Evolutionary conservation across 2,329 filamentous ascomycete genomes (phyloP), one percentile per base, ranked within the genome.

Genomic region (Mycosphaerella arachidis): DNA sequence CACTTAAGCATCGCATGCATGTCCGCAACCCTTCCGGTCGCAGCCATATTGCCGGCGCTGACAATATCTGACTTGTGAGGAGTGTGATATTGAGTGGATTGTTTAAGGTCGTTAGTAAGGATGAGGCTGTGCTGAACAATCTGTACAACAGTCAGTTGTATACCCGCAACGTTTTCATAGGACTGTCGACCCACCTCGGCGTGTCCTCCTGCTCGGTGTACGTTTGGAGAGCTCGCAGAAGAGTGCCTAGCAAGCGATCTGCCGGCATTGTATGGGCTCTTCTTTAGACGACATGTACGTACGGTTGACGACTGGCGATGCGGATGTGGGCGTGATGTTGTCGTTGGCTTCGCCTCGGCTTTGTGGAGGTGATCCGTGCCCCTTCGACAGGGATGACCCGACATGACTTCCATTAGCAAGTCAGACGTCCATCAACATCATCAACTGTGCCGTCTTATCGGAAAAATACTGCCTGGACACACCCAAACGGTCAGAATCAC

Each of bases 41-140:
- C 24, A 69, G 79, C 89, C 89, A 92, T 73, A 92, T 81, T 8
- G 88, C 86, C 3, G 87, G 88, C 0, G 89, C 86, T 1, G 83
- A 84, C 50, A 92, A 81, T 6, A 91, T 80, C 65, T 92, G 88
- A 29, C 86, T 87, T 0, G 88, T 89, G 56, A 92, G 80, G 12
- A 92, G 80, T 45, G 85, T 84, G 68, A 91, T 80, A 73, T 92
- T 92, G 58, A 90, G 82, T 13, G 88, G 88, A 70, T 92, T 92
- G 62, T 85, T 85, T 55, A 92, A 84, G 53, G 83, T 84, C 16
- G 86, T 83, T 57, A 92, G 80, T 31, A 92, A 82, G 43, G 85
- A 83, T 18, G 84, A 81, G 16, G 88, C 89, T 48, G 86, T 88
- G 63, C 82, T 85, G 69, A 89, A 80, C 33, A 87, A 75, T 61